phyloP scores from a whole-genome alignment of 805 yeast species.

The Huiozyma naganishii region DNA sequence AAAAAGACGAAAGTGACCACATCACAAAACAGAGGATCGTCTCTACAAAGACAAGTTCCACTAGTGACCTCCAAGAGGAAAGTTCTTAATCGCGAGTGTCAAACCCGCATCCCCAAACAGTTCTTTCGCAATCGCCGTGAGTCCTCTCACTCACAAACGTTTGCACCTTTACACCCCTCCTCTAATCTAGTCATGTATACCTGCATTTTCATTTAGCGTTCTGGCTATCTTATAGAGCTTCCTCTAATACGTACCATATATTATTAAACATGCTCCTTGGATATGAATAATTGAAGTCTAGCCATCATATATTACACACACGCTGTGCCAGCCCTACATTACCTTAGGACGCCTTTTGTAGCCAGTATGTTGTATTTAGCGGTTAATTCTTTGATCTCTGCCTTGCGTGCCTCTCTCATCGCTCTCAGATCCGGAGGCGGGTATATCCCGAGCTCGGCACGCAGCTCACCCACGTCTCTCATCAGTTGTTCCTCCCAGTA shows the following conservation, averaged over 20 bases:
- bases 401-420: conserved; percentile 35
- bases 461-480: conserved; percentile 58
- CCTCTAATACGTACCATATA: too few species aligned
- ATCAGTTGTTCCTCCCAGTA: conserved; percentile 85
- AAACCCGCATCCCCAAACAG: not conserved
- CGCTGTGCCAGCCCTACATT: too few species aligned
- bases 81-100: not conserved
- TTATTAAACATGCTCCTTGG: too few species aligned
- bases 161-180: too few species aligned
- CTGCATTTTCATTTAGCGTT: too few species aligned
- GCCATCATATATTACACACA: too few species aligned
- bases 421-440: conserved; percentile 71
- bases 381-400: conserved; percentile 16
- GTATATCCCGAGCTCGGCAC: conserved; percentile 60
- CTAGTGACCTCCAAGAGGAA: not conserved
- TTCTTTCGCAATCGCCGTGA: too few species aligned
- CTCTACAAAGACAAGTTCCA: not conserved
- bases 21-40: not conserved
- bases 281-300: too few species aligned
- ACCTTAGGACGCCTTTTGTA: too few species aligned
- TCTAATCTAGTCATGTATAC: too few species aligned
- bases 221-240: too few species aligned
- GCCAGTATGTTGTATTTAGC: conserved; percentile 10
- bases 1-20: not conserved
- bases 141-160: too few species aligned